Evolutionary conservation across 345 rosid species (phyloP).

Genomic region (Linum usitatissimum): DNA sequence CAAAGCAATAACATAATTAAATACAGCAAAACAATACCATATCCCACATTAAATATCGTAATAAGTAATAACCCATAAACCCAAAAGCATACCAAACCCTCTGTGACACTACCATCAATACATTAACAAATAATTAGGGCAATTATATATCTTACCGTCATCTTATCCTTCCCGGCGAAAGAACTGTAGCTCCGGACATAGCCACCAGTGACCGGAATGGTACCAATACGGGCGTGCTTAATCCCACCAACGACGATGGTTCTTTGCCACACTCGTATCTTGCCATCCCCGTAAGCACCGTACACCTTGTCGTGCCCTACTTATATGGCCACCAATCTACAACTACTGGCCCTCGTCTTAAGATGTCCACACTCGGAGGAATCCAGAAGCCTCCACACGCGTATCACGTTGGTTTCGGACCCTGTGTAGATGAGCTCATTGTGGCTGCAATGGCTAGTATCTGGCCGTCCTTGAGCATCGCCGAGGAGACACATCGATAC

Average conservation of each 20-base stretch:
- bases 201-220: slow-evolving; percentile 28
- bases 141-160: slow-evolving; percentile 19
- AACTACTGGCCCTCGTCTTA: slow-evolving; percentile 24
- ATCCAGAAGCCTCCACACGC: slow-evolving; percentile 44
- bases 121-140: neutral
- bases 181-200: slow-evolving; percentile 31
- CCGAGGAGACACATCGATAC: slow-evolving; percentile 34
- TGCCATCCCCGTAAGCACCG: slow-evolving; percentile 38
- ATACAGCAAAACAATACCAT: too few relatives aligned
- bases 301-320: slow-evolving; percentile 32
- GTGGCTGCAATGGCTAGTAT: slow-evolving; percentile 29
- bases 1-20: too few relatives aligned
- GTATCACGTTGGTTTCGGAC: slow-evolving; percentile 29
- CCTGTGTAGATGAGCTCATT: slow-evolving; percentile 34
- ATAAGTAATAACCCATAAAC: neutral
- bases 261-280: slow-evolving; percentile 41
- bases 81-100: neutral
- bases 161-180: slow-evolving; percentile 32
- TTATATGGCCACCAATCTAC: slow-evolving; percentile 27
- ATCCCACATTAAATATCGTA: too few relatives aligned
- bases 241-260: slow-evolving; percentile 17
- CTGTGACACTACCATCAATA: too few relatives aligned
- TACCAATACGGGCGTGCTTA: slow-evolving; percentile 34
- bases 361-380: slow-evolving; percentile 36
- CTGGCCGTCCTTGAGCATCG: slow-evolving; percentile 43